Conservation (phyloP, 2,329 filamentous ascomycete species). For the Falciphora oryzae region DNA sequence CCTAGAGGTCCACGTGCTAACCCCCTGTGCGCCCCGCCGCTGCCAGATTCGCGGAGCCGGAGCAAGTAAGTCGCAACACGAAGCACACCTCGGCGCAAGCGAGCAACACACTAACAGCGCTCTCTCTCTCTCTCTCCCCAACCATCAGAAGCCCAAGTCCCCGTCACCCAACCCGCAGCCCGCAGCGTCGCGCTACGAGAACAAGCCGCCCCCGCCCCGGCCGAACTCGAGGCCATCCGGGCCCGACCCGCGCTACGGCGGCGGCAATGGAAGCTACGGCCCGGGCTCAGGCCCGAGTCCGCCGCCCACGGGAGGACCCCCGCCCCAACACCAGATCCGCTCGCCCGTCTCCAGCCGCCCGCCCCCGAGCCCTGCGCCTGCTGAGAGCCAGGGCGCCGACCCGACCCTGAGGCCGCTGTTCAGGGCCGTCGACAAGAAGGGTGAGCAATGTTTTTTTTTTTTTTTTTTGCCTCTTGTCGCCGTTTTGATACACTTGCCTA, state of each 20-base stretch:
- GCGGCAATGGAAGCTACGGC: constrained; percentile 26
- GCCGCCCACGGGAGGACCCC: constrained; percentile 38
- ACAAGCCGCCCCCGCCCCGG: constrained; percentile 39
- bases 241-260: constrained; percentile 6
- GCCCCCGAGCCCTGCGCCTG: constrained; percentile 57
- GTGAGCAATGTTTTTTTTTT: constrained; percentile 35
- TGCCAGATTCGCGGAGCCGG: constrained; percentile 45
- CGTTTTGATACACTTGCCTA: constrained; percentile 6
- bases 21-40: constrained; percentile 6
- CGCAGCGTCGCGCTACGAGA: constrained; percentile 37
- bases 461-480: background rate
- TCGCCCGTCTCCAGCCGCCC: constrained; percentile 55
- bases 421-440: constrained; percentile 81
- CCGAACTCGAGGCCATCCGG: constrained; percentile 22
- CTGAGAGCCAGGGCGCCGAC: constrained; percentile 46
- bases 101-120: constrained; percentile 13
- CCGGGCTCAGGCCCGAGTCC: constrained; percentile 38
- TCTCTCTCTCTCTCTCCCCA: constrained; percentile 4
- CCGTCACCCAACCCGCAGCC: constrained; percentile 18
- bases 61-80: constrained; percentile 29
- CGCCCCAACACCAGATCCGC: constrained; percentile 39
- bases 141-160: constrained; percentile 18
- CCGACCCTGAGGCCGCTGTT: constrained; percentile 80
- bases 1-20: background rate
- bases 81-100: constrained; percentile 10